Conservation (phyloP, 2,329 filamentous ascomycete genomes). For the Monilinia vaccinii-corymbosi region DNA sequence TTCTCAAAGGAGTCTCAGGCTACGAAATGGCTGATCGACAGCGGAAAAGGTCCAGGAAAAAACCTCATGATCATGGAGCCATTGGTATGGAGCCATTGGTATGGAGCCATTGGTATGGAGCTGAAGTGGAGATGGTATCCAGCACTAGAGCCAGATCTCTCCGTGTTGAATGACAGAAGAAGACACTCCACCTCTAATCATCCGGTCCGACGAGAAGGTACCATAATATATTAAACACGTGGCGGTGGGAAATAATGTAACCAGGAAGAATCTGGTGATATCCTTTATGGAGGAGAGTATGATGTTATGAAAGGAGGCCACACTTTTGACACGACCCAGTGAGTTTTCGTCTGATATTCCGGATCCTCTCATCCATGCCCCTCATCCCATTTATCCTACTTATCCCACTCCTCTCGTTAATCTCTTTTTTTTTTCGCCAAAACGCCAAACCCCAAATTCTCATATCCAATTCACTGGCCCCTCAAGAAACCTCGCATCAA, state of each 20-base stretch:
- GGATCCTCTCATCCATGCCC: background rate
- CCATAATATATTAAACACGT: background rate
- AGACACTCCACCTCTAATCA: background rate
- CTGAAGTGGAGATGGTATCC: background rate
- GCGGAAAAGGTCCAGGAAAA: background rate
- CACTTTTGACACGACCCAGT: background rate
- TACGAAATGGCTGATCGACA: background rate
- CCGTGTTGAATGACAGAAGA: background rate
- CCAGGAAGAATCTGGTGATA: background rate
- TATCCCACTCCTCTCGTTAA: background rate
- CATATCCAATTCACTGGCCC: background rate
- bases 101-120: background rate
- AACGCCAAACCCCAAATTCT: background rate
- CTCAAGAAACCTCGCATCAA: background rate
- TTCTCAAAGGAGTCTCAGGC: background rate
- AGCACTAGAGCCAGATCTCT: background rate
- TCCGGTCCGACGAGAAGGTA: background rate
- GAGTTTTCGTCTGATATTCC: background rate
- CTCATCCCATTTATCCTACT: background rate
- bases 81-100: background rate
- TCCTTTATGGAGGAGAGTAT: background rate
- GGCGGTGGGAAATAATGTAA: background rate
- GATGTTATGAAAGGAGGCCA: background rate
- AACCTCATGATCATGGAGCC: background rate
- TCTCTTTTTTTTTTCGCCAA: background rate